Evolutionary conservation across 202 grass and related monocot species (phyloP), one percentile per base, ranked within the genome.

Genomic region (Dendrocalamus latiflorus): DNA sequence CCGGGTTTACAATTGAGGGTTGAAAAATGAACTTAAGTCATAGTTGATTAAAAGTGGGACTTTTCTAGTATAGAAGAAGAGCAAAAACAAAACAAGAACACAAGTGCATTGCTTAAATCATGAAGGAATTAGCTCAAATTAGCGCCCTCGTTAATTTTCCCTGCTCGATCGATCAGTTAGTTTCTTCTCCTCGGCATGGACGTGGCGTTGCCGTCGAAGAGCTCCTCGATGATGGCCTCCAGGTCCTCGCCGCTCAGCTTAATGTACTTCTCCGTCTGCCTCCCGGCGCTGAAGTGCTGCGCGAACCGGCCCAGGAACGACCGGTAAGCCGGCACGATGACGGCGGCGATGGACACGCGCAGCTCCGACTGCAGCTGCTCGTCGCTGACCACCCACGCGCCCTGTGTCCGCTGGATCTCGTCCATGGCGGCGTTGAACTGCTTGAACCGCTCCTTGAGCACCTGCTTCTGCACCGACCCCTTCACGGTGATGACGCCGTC

Each of bases 291-390:
- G 51, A 94, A 85, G 10, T 86, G 79, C 71, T 89, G 88, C 18
- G 88, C 48, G 81, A 93, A 97, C 1, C 94, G 21, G 0, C 94
- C 94, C 0, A 89, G 76, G 65, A 97, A 97, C 1, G 92, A 94
- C 1, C 94, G 50, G 86, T 97, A 97, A 21, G 94, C 94, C 2
- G 94, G 92, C 74, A 97, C 88, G 38, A 97, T 65, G 65, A 97
- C 90, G n/a, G 90, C 90, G 28, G 90, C 89, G 33, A 97, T 86
- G 62, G 94, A 97, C 4, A 97, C 91, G 47, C 91, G 74, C 10
- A 97, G 90, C 90, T 97, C 94, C 15, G 94, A 97, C 84, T 97
- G 92, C 72, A 97, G 86, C 84, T 94, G 94, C 72, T 97, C 90
- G 78, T 97, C 94, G 60, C 80, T 86, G 0, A 97, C 88, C 9